Evolutionary conservation across 768 basidiomycete species (phyloP), one percentile per base, ranked within the genome.

Genomic region (Goffeauzyma gilvescens): DNA sequence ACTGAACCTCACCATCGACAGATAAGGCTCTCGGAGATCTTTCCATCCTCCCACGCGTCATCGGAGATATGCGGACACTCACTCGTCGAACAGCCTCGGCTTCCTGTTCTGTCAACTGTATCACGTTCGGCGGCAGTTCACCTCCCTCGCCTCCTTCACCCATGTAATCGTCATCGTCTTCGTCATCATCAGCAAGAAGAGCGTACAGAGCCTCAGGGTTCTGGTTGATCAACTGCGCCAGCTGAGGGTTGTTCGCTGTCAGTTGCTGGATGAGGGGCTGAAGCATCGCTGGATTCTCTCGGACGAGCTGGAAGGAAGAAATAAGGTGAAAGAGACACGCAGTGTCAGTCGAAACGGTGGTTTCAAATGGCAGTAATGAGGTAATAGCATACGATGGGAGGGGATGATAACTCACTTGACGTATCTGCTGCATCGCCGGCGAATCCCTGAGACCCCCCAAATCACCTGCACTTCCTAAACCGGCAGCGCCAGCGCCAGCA

Each of bases 221-320:
- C 24, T 70, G 59, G 15, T 73, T 74, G 39, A 95, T 67, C 38
- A 67, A 43, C 48, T 79, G 73, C 0, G 76, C 80, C 28, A 95
- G 67, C 15, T 69, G 69, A 0, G 90, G 90, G 64, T 95, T 86
- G 37, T 65, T 64, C 8, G 63, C 56, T 2, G 75, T 75, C 39
- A 96, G 70, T 59, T 87, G 81, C 60, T 95, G 86, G 28, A 96
- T 68, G 38, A 93, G 45, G 0, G 78, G 73, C 58, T 87, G 87
- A 27, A 84, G 59, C 37, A 80, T 51, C 6, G 68, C 75, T 0
- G 90, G 90, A 58, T 96, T 87, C 48, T 78, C 70, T 31, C 66
- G 65, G 35, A 85, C 71, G 50, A 82, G 62, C 44, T 81, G 66
- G 5, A 6, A 27, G 14, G 23, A 12, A 26, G 21, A 9, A 30